These are phyloP conservation scores for Vanrija pseudolonga DNA, from an alignment of 1,284 basidiomycete species.

Conservation along the genomic window DNA sequence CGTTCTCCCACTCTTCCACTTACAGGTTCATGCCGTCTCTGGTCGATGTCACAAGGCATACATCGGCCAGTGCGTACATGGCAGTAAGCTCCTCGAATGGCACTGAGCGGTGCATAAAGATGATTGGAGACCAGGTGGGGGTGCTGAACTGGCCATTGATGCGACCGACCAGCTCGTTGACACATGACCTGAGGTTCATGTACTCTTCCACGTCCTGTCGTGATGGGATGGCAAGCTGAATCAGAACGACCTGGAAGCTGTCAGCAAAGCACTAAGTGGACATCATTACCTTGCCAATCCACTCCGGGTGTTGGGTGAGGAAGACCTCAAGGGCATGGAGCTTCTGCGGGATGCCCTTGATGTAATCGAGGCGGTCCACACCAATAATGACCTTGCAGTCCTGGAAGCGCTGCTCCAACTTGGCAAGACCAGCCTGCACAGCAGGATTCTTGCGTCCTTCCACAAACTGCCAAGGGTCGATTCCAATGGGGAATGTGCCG, in stretches of 20 bases:
- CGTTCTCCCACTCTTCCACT: neutral
- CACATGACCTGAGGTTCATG: slow-evolving; percentile 90
- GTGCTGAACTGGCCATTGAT: slow-evolving; percentile 99
- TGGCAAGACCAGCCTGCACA: slow-evolving; percentile 73
- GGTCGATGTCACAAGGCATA: slow-evolving; percentile 91
- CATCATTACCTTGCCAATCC: slow-evolving; percentile 84
- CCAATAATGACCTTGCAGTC: slow-evolving; percentile 98
- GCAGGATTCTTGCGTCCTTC: slow-evolving; percentile 74
- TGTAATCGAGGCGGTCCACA: slow-evolving; percentile 96
- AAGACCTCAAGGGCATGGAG: slow-evolving; percentile 94
- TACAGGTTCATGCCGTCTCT: slow-evolving; percentile 95
- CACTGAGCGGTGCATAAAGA: slow-evolving; percentile 95
- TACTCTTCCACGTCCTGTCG: slow-evolving; percentile 99
- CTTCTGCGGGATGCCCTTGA: slow-evolving; percentile 99
- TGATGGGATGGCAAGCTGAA: slow-evolving; percentile 95
- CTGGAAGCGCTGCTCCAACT: slow-evolving; percentile 82
- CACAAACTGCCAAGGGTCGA: slow-evolving; percentile 89
- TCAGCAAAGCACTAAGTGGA: neutral
- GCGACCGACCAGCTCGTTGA: slow-evolving; percentile 95
- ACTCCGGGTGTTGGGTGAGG: slow-evolving; percentile 94
- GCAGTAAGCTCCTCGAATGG: slow-evolving; percentile 94
- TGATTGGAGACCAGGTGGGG: slow-evolving; percentile 98
- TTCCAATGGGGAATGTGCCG: slow-evolving; percentile 97
- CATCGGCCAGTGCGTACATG: slow-evolving; percentile 92
- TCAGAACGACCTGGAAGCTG: slow-evolving; percentile 73